Conservation (phyloP, 163 green algal species). For the Chloroidium sp. region DNA sequence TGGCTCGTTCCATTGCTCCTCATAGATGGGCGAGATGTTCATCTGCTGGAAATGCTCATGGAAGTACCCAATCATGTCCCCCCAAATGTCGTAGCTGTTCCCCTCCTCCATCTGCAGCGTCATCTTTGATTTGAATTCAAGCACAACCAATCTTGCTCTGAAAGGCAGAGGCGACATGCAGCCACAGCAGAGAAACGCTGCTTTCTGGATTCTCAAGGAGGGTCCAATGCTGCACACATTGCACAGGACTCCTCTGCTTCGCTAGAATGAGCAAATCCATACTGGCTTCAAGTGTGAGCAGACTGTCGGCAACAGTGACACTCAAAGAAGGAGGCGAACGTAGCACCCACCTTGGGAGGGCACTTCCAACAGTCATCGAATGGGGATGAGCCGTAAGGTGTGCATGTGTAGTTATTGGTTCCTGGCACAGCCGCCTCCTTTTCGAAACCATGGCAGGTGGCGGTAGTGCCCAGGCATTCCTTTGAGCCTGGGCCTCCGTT, state of each 20-base stretch:
- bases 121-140: neutral
- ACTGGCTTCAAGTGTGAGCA: no score
- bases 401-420: neutral
- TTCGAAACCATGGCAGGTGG: neutral
- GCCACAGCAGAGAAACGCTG: no score
- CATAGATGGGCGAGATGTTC: neutral
- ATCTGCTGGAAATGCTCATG: neutral
- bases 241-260: no score
- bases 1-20: neutral
- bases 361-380: neutral
- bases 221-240: no score
- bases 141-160: no score
- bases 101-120: neutral
- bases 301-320: no score
- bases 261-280: no score
- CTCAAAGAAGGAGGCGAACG: no score
- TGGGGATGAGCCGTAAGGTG: neutral
- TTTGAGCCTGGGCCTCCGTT: neutral
- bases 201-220: no score
- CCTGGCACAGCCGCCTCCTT: neutral
- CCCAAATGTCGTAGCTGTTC: neutral
- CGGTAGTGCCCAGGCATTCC: neutral
- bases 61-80: neutral
- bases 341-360: neutral
- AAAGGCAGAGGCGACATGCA: no score